Evolutionary conservation across 371 early-diverging fungal species (phyloP), one percentile per base, ranked within the genome.

Genomic region (Mucor sp.): DNA sequence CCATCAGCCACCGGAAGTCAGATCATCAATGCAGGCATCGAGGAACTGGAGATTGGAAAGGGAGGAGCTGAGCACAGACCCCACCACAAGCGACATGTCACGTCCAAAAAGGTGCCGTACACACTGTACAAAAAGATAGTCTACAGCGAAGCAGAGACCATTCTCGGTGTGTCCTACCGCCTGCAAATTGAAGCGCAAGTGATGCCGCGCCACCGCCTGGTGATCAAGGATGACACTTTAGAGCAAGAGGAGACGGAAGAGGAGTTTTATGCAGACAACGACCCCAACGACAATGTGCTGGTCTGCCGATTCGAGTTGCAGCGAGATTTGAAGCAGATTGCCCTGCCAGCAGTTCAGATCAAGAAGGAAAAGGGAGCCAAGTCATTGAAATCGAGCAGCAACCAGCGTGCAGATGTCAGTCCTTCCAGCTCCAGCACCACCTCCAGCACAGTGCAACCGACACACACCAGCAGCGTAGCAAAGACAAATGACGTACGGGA

Each of bases 301-400:
- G 67, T 76, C 0, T 83, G 83, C 39, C 70, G 74, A n/a, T 80
- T 82, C 63, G 80, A 80, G 58, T 60, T 82, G 12, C 74, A 80
- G 59, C 74, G 74, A 3, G 77, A 70, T 59, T 58, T 37, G 25
- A 64, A 39, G 27, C 62, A 56, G 30, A 66, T 68, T 55, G 60
- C 33, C 0, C 41, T 55, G 5, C 44, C 63, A 12, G 50, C 62
- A 23, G 21, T 57, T 35, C 15, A 33, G 0, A 61, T 60, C 43
- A 64, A 66, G 27, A 58, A 58, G 14, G 59, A 66, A 15, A 56
- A 63, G 57, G 57, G 65, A 9, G 21, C 15, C 58, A 28, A 55
- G 32, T 25, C 33, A 65, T 39, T 41, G 23, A 33, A 28, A 9
- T 32, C 60, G 14, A 63, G 58, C 25, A 48, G 23, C 21, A 47